Conservation (phyloP, 139 green algal genomes). For the Coelastrella sp. region DNA sequence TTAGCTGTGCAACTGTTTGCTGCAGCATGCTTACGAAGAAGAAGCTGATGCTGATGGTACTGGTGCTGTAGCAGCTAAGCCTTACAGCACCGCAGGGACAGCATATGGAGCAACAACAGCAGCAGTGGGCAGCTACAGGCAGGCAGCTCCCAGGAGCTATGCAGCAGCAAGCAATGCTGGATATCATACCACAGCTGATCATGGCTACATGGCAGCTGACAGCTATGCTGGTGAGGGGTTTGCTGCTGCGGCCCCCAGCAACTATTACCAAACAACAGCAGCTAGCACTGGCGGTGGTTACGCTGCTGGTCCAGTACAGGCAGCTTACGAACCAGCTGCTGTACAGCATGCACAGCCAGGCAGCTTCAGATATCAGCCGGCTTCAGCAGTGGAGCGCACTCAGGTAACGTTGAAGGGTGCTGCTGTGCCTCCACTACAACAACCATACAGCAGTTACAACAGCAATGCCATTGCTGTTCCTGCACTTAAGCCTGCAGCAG, state of each 20-base stretch:
- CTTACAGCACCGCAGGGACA: neutral
- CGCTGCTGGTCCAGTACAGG: too few species aligned
- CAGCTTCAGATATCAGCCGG: too few species aligned
- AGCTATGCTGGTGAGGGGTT: neutral
- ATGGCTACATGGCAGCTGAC: neutral
- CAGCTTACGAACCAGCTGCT: too few species aligned
- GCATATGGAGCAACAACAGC: neutral
- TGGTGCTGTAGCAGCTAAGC: neutral
- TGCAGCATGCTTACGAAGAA: conserved; percentile 41
- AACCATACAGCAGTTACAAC: too few species aligned
- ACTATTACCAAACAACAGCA: neutral
- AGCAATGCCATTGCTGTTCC: too few species aligned
- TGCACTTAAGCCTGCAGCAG: neutral
- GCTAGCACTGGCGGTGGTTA: neutral
- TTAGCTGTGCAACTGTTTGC: neutral
- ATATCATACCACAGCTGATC: neutral
- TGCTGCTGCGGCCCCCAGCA: neutral
- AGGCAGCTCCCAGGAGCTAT: neutral
- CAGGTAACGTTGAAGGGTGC: too few species aligned
- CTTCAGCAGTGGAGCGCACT: too few species aligned
- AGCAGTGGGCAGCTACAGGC: conserved; percentile 18
- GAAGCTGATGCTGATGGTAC: neutral
- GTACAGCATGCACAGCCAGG: too few species aligned
- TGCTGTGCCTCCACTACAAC: neutral
- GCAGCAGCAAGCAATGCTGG: neutral